Percentiles rank a stretch among this genome's conserved stretches.
These are phyloP conservation scores for Aureobasidium sp. DNA, from an alignment of 2,329 filamentous ascomycete species.

Conservation along the genomic window DNA sequence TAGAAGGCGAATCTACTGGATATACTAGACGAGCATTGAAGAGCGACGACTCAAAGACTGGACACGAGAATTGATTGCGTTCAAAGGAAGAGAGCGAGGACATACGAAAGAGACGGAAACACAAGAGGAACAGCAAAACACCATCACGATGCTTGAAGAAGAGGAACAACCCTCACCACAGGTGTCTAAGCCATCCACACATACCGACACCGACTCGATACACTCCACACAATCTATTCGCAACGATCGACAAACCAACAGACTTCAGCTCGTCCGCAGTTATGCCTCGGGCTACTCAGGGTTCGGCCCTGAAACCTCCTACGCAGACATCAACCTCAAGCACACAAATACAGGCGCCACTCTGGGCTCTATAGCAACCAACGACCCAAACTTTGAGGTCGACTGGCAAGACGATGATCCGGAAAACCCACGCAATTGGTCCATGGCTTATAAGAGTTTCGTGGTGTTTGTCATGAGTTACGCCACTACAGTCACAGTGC, in stretches of 20 bases:
- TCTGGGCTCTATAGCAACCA: slow-evolving; percentile 29
- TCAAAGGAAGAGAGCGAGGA: not conserved
- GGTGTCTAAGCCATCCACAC: not conserved
- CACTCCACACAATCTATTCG: slow-evolving; percentile 15
- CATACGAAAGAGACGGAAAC: not conserved
- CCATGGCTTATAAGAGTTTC: slow-evolving; percentile 62
- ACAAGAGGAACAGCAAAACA: not conserved
- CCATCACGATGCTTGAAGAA: slow-evolving; percentile 16
- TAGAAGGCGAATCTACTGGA: not conserved
- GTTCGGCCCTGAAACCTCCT: slow-evolving; percentile 10
- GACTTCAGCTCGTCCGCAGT: slow-evolving; percentile 15
- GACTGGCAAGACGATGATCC: slow-evolving; percentile 72
- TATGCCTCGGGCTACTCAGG: slow-evolving; percentile 22
- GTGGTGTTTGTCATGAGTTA: slow-evolving; percentile 63
- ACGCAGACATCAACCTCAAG: slow-evolving; percentile 22
- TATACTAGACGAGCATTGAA: not conserved
- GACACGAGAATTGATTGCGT: not conserved
- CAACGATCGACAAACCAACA: slow-evolving; percentile 3
- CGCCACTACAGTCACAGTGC: slow-evolving; percentile 61
- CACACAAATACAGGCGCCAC: slow-evolving; percentile 15
- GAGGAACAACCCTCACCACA: not conserved
- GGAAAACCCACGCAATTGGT: slow-evolving; percentile 75
- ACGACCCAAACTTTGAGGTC: slow-evolving; percentile 73
- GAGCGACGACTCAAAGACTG: not conserved
- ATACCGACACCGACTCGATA: slow-evolving; percentile 1